phyloP scores from a whole-genome alignment of 129 eudicot genomes.

The Apium graveolens region DNA sequence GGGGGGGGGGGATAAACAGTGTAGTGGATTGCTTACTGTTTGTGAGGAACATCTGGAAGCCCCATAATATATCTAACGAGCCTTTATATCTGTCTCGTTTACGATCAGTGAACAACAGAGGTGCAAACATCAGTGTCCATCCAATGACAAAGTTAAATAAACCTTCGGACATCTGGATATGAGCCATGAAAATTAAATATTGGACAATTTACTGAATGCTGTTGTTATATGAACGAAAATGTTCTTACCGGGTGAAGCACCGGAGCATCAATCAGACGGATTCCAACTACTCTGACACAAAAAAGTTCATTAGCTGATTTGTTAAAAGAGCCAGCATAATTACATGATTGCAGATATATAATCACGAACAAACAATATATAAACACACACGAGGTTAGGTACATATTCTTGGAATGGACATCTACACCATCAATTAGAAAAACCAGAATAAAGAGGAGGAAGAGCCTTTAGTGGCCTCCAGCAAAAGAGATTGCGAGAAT shows the following conservation, averaged over 20 bases:
- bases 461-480: background rate
- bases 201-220: background rate
- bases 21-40: constrained; percentile 47
- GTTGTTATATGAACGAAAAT: background rate
- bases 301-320: constrained; percentile 19
- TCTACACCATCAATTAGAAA: background rate
- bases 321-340: background rate
- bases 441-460: background rate
- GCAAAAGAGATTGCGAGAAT: background rate
- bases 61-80: constrained; percentile 80
- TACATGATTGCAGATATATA: background rate
- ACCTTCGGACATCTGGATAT: constrained; percentile 74
- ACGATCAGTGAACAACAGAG: constrained; percentile 74
- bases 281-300: constrained; percentile 91
- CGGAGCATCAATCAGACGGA: constrained; percentile 74
- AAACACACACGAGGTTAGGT: background rate
- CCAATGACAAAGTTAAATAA: constrained; percentile 87
- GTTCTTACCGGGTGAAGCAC: constrained; percentile 88
- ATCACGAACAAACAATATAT: background rate
- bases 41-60: constrained; percentile 93
- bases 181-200: constrained; percentile 2
- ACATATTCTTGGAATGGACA: background rate
- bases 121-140: constrained; percentile 94
- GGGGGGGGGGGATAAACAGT: background rate
- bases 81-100: constrained; percentile 70